phyloP scores from a whole-genome alignment of 768 basidiomycete genomes.

The Panellus pusillus region DNA sequence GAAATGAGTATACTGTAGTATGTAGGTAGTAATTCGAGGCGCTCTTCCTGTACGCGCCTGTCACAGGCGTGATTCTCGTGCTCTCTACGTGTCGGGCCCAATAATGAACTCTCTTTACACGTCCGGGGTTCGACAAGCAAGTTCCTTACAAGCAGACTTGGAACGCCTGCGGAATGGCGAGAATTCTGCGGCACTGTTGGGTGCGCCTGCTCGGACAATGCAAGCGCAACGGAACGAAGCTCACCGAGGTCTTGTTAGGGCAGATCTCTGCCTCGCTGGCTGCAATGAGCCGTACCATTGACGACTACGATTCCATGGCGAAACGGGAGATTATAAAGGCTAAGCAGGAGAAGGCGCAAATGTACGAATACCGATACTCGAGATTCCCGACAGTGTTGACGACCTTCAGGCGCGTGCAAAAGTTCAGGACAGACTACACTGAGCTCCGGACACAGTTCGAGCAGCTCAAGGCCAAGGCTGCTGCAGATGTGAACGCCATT shows the following conservation, averaged over 20 bases:
- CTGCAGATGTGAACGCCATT: conserved; percentile 40
- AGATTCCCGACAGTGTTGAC: not conserved
- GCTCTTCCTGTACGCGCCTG: not conserved
- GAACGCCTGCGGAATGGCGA: conserved; percentile 82
- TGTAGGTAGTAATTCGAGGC: too few relatives aligned
- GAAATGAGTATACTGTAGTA: conserved; percentile 17
- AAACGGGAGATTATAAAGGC: conserved; percentile 94
- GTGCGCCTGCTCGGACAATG: conserved; percentile 44
- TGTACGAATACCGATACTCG: conserved; percentile 46
- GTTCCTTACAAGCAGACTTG: conserved; percentile 84
- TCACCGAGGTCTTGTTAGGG: conserved; percentile 52
- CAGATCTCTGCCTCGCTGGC: conserved; percentile 98
- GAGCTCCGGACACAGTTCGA: conserved; percentile 87
- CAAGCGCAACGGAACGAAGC: conserved; percentile 6
- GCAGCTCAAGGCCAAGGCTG: conserved; percentile 61
- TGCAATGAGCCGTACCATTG: conserved; percentile 90
- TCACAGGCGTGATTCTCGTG: not conserved
- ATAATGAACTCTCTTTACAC: conserved; percentile 96
- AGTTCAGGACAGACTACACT: conserved; percentile 84
- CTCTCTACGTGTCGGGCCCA: conserved; percentile 7
- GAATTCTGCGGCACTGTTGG: conserved; percentile 75
- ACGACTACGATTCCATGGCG: conserved; percentile 97
- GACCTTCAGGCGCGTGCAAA: conserved; percentile 79
- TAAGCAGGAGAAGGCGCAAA: conserved; percentile 94
- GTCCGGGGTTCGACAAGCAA: conserved; percentile 88